phyloP scores from a whole-genome alignment of 441 rosid genomes.

The Brassica balearica region DNA sequence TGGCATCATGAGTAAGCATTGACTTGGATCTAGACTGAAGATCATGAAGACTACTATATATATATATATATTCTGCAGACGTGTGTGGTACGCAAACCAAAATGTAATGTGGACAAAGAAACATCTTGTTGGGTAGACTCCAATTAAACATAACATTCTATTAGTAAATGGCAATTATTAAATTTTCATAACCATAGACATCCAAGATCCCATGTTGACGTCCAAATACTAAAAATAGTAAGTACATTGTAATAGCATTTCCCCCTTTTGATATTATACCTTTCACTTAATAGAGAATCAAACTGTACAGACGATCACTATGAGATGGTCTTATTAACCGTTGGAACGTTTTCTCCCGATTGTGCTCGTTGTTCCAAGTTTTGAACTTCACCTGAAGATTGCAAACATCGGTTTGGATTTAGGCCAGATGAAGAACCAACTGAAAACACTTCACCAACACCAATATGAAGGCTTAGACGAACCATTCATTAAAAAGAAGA shows the following conservation, averaged over 20 bases:
- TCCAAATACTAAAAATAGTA: not conserved
- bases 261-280: not conserved
- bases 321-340: not conserved
- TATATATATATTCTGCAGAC: not conserved
- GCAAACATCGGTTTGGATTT: not conserved
- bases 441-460: not conserved
- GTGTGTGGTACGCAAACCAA: not conserved
- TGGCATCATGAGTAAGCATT: not conserved
- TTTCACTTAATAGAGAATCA: not conserved
- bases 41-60: not conserved
- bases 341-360: not conserved
- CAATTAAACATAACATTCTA: not conserved
- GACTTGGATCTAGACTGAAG: not conserved
- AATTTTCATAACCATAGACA: not conserved
- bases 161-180: not conserved
- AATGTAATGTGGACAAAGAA: not conserved
- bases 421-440: not conserved
- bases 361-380: not conserved
- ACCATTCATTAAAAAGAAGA: too few species aligned
- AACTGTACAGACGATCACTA: not conserved
- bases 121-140: not conserved
- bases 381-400: not conserved
- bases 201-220: slow-evolving; percentile 8
- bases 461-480: not conserved
- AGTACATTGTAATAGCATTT: not conserved